Evolutionary conservation across 2,329 filamentous ascomycete genomes (phyloP).

Genomic region (Corynespora cassiicola): DNA sequence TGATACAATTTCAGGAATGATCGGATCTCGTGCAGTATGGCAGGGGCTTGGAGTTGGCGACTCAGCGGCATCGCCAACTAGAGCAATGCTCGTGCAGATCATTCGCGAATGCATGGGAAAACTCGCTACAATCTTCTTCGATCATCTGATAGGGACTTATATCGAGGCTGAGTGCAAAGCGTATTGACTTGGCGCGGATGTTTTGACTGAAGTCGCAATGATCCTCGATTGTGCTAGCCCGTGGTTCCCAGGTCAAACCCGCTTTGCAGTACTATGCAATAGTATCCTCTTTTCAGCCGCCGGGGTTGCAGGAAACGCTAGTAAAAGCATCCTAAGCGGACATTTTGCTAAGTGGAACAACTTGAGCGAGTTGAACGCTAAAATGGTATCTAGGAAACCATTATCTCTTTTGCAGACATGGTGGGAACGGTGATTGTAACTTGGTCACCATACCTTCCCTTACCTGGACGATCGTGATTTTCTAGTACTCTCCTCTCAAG

Average conservation of each 20-base stretch:
- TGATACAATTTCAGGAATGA: slow-evolving; percentile 1
- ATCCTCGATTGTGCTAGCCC: slow-evolving; percentile 1
- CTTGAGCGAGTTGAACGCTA: slow-evolving; percentile 2
- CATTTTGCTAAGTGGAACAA: slow-evolving; percentile 5
- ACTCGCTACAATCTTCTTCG: slow-evolving; percentile 1
- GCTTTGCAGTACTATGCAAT: slow-evolving; percentile 1
- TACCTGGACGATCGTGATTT: too few relatives aligned
- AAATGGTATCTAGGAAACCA: slow-evolving; percentile 1
- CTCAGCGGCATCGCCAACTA: slow-evolving; percentile 1
- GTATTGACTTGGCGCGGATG: slow-evolving; percentile 1
- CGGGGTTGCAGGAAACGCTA: slow-evolving; percentile 1
- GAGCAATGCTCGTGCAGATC: slow-evolving; percentile 6
- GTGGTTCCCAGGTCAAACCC: not conserved
- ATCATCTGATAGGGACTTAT: not conserved
- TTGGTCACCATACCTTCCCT: slow-evolving; percentile 1
- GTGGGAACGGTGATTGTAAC: not conserved
- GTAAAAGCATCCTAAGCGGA: slow-evolving; percentile 1
- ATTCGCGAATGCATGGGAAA: slow-evolving; percentile 6
- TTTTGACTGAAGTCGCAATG: slow-evolving; percentile 1
- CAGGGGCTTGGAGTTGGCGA: slow-evolving; percentile 5
- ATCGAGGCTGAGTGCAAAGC: slow-evolving; percentile 4
- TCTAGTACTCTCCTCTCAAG: too few relatives aligned
- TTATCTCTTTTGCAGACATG: not conserved
- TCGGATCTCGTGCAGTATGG: slow-evolving; percentile 3
- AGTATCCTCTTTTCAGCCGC: slow-evolving; percentile 1